Conservation (phyloP, 345 rosid species). For the Murraya paniculata region DNA sequence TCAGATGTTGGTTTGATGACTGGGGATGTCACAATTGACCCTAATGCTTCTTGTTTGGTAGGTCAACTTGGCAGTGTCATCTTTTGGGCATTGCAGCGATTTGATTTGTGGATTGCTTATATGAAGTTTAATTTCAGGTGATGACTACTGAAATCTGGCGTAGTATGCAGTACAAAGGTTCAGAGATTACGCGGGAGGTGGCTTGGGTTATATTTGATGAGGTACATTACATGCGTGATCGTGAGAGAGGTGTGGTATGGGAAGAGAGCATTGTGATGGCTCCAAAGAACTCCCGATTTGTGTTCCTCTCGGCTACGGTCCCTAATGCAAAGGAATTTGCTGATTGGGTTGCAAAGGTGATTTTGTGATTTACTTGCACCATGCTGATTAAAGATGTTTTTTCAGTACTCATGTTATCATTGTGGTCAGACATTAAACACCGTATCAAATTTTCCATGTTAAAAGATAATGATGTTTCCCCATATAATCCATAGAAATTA, state of each 20-base stretch:
- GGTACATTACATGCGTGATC: constrained; percentile 99
- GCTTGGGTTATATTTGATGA: constrained; percentile 98
- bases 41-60: constrained; percentile 94
- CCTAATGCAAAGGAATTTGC: constrained; percentile 99
- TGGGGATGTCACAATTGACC: constrained; percentile 95
- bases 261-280: constrained; percentile 99
- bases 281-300: constrained; percentile 86
- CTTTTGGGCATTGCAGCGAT: neutral
- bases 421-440: neutral
- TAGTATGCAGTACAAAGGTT: constrained; percentile 96
- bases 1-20: constrained; percentile 99
- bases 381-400: neutral
- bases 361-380: neutral
- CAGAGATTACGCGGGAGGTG: constrained; percentile 88
- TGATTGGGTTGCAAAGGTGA: constrained; percentile 99
- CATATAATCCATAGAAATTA: neutral
- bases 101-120: constrained; percentile 17
- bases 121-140: constrained; percentile 54
- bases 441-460: neutral
- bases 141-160: constrained; percentile 99
- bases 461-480: neutral
- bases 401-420: neutral
- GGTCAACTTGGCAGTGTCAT: neutral
- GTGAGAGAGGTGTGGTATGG: constrained; percentile 99
- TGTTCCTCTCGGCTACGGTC: constrained; percentile 95